These are phyloP conservation scores for Aspergillus sp. DNA, from an alignment of 2,329 filamentous ascomycete genomes.

Conservation along the genomic window DNA sequence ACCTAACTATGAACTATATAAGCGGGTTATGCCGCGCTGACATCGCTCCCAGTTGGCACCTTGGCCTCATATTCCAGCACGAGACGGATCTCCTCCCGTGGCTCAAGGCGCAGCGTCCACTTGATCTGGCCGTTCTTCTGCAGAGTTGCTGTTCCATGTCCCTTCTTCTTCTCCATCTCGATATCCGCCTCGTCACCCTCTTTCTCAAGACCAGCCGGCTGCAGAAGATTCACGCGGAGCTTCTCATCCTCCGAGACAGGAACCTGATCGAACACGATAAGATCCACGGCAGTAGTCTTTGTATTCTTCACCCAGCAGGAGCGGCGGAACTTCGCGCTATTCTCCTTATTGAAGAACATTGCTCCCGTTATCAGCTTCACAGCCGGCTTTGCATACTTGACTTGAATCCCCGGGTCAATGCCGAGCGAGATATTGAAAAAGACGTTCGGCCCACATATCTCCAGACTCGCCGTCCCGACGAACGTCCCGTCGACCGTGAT, in stretches of 20 bases:
- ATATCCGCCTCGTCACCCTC: slow-evolving; percentile 21
- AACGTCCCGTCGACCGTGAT: slow-evolving; percentile 32
- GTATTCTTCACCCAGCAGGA: slow-evolving; percentile 32
- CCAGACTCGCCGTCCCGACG: slow-evolving; percentile 27
- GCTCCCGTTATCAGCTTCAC: slow-evolving; percentile 26
- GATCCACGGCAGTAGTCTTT: slow-evolving; percentile 26
- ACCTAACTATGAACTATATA: not conserved
- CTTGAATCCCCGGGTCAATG: slow-evolving; percentile 32
- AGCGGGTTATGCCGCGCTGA: not conserved
- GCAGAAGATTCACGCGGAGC: slow-evolving; percentile 27
- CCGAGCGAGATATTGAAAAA: slow-evolving; percentile 33
- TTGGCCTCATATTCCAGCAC: slow-evolving; percentile 62
- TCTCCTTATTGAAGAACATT: slow-evolving; percentile 32
- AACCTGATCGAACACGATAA: slow-evolving; percentile 33
- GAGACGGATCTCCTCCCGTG: slow-evolving; percentile 58
- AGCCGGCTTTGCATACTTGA: slow-evolving; percentile 30
- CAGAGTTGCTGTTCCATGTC: slow-evolving; percentile 53
- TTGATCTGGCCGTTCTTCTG: slow-evolving; percentile 58
- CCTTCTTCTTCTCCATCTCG: slow-evolving; percentile 49
- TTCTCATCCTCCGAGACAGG: slow-evolving; percentile 33
- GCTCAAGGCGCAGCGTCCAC: slow-evolving; percentile 60
- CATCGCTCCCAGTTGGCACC: slow-evolving; percentile 44
- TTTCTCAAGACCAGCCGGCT: slow-evolving; percentile 28
- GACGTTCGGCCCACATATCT: slow-evolving; percentile 26
- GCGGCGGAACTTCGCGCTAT: slow-evolving; percentile 30